Conservation (phyloP, 345 rosid genomes). For the Excoecaria agallocha region DNA sequence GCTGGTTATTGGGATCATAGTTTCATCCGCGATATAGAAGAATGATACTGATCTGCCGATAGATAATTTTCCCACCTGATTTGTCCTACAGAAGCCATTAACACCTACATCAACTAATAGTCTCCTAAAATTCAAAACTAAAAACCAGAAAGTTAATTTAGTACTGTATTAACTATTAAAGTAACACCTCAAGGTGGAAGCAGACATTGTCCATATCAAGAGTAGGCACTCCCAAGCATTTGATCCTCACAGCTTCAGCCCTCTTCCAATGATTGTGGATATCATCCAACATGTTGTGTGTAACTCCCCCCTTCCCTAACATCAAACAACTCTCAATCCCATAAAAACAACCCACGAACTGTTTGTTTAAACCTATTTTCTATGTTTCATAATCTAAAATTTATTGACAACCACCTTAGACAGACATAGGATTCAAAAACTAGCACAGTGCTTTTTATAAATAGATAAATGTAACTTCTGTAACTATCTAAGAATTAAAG, state of each 20-base stretch:
- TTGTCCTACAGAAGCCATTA: conserved; percentile 58
- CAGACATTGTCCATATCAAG: conserved; percentile 88
- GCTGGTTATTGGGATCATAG: conserved; percentile 66
- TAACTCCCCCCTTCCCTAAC: conserved; percentile 77
- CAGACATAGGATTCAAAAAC: too few relatives aligned
- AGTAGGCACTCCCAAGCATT: conserved; percentile 89
- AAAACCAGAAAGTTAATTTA: neutral
- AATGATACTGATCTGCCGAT: conserved; percentile 59
- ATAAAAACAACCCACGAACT: neutral
- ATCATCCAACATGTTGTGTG: conserved; percentile 93
- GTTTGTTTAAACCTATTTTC: neutral
- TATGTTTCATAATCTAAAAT: neutral
- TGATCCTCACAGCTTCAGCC: conserved; percentile 88
- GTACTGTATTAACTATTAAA: neutral
- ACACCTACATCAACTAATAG: conserved; percentile 30
- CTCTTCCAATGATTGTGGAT: conserved; percentile 88
- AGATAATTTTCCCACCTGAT: conserved; percentile 71
- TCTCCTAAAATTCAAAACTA: neutral
- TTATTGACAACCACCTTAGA: neutral
- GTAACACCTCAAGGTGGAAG: conserved; percentile 77
- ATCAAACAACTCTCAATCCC: neutral
- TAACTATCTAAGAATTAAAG: neutral
- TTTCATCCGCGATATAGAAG: conserved; percentile 73
- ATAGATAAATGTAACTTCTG: too few relatives aligned
- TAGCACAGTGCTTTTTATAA: too few relatives aligned